These are phyloP conservation scores for Blastobotrys parvus DNA, from an alignment of 805 yeast species.

Conservation along the genomic window DNA sequence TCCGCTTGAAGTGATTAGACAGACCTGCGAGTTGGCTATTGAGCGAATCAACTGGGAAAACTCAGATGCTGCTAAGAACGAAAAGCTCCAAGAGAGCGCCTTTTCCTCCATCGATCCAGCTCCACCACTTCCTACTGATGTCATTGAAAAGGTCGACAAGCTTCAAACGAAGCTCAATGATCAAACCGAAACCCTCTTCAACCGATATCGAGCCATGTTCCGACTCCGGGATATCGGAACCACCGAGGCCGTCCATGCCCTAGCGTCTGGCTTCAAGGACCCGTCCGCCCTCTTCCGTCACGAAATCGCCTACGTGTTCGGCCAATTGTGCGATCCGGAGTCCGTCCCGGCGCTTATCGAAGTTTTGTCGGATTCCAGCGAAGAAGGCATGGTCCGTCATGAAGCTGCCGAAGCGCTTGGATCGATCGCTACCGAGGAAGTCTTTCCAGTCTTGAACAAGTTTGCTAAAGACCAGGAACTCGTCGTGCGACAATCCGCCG, in stretches of 20 bases:
- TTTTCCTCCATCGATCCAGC: conserved; percentile 95
- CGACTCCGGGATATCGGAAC: conserved; percentile 91
- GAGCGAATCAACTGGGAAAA: conserved; percentile 92
- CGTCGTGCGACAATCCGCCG: conserved; percentile 94
- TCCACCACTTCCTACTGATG: conserved; percentile 79
- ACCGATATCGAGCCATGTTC: conserved; percentile 98
- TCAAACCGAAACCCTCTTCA: conserved; percentile 71
- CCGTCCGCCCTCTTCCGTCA: conserved; percentile 92
- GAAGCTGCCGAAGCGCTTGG: conserved; percentile 99
- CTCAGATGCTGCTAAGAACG: conserved; percentile 55
- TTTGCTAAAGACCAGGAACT: conserved; percentile 73
- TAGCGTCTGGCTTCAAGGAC: conserved; percentile 84
- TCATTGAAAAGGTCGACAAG: conserved; percentile 52
- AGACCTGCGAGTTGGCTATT: conserved; percentile 95
- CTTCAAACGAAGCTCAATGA: conserved; percentile 65
- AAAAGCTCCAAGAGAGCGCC: conserved; percentile 63
- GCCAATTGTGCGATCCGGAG: conserved; percentile 90
- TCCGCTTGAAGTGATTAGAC: conserved; percentile 80
- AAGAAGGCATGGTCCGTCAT: conserved; percentile 98
- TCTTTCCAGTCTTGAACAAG: conserved; percentile 74
- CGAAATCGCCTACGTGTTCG: conserved; percentile 97
- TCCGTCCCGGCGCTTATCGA: conserved; percentile 82
- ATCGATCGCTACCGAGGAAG: conserved; percentile 92
- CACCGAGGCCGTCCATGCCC: conserved; percentile 85
- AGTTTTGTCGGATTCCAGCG: conserved; percentile 64